Evolutionary conservation across 2,329 filamentous ascomycete species (phyloP), one percentile per base, ranked within the genome.

Genomic region (Dactylella cylindrospora): DNA sequence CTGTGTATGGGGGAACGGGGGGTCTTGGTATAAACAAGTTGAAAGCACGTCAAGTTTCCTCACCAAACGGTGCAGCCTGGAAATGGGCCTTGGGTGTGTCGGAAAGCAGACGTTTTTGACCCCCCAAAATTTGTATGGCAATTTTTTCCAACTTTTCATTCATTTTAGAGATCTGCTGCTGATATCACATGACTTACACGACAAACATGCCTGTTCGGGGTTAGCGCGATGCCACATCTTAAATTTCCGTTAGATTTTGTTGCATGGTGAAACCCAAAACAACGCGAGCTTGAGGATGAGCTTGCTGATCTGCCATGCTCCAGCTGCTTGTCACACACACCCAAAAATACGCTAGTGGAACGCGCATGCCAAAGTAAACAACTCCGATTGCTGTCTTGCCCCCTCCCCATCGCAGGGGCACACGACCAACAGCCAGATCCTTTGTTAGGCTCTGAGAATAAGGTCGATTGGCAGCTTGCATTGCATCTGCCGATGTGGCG

Each of bases 71-170:
- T 22, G 31, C 17, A 28, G 32, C 15, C 29, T 44, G 19, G 20
- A 36, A 50, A 44, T 7, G 23, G 43, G 35, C 36, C 33, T 62
- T 54, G 39, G 28, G 57, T 54, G 57, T 62, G 49, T 41, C 45
- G 49, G 49, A 54, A 54, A 54, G 43, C 57, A 62, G 57, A 52
- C 44, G 36, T 54, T 62, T 62, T 54, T 50, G 49, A 41, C 43
- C 36, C 43, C 36, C 10, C 28, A 19, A 44, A 49, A 43, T 38
- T 62, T 62, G 49, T 62, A 62, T 62, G 57, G 57, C 19, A 20
- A 1, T 50, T 54, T 53, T 47, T 19, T n/a, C n/a, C 22, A 13
- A n/a, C 12, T 43, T 49, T 53, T 36, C 26, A n/a, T 25, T 23
- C 57, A n/a, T 17, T 38, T n/a, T n/a, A n/a, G n/a, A n/a, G n/a